Conservation (phyloP, 768 basidiomycete species). For the Amanita phalloides region DNA sequence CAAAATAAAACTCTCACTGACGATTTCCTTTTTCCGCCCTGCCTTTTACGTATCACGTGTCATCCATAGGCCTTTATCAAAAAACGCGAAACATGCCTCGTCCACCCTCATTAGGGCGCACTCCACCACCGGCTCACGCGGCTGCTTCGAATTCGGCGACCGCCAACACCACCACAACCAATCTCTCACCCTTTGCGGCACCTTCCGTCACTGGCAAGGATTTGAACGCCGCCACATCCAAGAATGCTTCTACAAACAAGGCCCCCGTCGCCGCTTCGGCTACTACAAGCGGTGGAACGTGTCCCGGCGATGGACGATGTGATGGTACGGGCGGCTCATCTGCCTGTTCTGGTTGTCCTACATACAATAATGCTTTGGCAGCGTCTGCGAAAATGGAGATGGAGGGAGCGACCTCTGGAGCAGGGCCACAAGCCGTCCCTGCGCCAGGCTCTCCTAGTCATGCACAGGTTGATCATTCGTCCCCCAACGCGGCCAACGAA, state of each 20-base stretch:
- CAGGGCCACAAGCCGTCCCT: conserved; percentile 10
- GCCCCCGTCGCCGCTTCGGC: conserved; percentile 6
- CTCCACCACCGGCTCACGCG: conserved; percentile 18
- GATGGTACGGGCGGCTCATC: conserved; percentile 94
- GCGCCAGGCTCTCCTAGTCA: conserved; percentile 7
- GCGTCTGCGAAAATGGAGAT: conserved; percentile 30
- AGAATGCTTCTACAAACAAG: conserved; percentile 7
- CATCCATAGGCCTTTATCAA: conserved; percentile 65
- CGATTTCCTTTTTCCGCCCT: conserved; percentile 9
- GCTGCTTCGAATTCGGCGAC: conserved; percentile 11
- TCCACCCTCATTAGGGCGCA: conserved; percentile 46
- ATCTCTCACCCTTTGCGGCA: conserved; percentile 22
- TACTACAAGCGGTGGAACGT: conserved; percentile 48
- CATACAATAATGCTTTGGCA: conserved; percentile 78
- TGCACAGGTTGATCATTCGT: conserved; percentile 5
- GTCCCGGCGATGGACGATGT: conserved; percentile 96
- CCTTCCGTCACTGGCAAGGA: conserved; percentile 12
- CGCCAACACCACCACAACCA: conserved; percentile 15
- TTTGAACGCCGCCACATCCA: conserved; percentile 11
- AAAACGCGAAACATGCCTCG: conserved; percentile 73
- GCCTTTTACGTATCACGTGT: not conserved
- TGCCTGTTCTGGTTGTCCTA: conserved; percentile 92
- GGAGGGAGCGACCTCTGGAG: conserved; percentile 20
- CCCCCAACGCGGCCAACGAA: conserved; percentile 9
- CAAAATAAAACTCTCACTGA: conserved; percentile 5